Percentiles rank a stretch among this genome's conserved stretches.
Conservation (phyloP, 2,329 filamentous ascomycete species). For the Cercospora sp. region DNA sequence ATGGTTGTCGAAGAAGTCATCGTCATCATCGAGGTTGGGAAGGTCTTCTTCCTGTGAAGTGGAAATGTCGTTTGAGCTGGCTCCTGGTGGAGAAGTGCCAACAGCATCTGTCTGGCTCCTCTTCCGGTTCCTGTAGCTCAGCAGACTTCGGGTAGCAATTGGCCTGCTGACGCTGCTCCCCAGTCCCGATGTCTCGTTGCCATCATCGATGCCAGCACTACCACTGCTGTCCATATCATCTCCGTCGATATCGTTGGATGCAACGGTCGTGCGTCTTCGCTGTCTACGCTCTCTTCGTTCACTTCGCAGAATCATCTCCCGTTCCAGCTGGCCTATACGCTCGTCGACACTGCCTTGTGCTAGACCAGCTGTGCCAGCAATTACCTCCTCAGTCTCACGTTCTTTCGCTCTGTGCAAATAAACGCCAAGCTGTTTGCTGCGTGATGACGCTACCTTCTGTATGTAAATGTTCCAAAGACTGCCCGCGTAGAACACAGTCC, state of each 20-base stretch:
- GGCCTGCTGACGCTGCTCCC: slow-evolving; percentile 18
- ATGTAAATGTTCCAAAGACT: slow-evolving; percentile 65
- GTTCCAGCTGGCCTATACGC: slow-evolving; percentile 56
- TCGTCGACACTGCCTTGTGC: slow-evolving; percentile 53
- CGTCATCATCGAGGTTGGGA: slow-evolving; percentile 26
- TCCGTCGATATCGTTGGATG: slow-evolving; percentile 25
- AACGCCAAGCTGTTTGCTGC: slow-evolving; percentile 59
- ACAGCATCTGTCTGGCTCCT: slow-evolving; percentile 31
- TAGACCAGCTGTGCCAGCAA: slow-evolving; percentile 42
- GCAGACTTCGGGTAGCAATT: slow-evolving; percentile 34
- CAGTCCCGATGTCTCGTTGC: slow-evolving; percentile 20
- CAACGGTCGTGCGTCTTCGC: slow-evolving; percentile 27
- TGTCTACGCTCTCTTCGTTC: slow-evolving; percentile 36
- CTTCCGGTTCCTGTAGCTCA: slow-evolving; percentile 31
- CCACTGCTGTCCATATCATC: slow-evolving; percentile 46
- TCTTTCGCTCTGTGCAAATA: slow-evolving; percentile 62
- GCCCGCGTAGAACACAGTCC: slow-evolving; percentile 61
- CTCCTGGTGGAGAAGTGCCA: slow-evolving; percentile 19
- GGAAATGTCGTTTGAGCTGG: background rate
- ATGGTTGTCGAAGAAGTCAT: slow-evolving; percentile 25
- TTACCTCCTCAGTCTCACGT: slow-evolving; percentile 51
- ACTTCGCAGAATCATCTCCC: slow-evolving; percentile 53
- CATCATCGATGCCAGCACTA: slow-evolving; percentile 49
- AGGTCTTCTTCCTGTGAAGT: background rate
- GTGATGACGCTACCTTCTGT: slow-evolving; percentile 57